Conservation (phyloP, 106 monocot species). For the Agapanthus africanus region DNA sequence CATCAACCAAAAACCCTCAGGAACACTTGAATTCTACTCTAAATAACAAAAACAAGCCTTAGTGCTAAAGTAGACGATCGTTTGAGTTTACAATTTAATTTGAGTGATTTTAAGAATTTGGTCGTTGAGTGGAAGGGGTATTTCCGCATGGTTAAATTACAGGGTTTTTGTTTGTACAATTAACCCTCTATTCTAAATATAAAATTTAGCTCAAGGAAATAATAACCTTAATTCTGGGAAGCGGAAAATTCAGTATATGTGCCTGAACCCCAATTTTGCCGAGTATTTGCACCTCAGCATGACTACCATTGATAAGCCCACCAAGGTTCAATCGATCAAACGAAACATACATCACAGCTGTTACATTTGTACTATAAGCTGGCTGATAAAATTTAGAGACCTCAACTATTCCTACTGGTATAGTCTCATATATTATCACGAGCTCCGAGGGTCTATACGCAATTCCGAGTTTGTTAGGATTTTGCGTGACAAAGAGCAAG, state of each 20-base stretch:
- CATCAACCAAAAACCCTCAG: too few species aligned
- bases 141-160: too few species aligned
- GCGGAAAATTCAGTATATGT: constrained; percentile 21
- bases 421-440: constrained; percentile 15
- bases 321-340: constrained; percentile 23
- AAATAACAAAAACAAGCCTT: too few species aligned
- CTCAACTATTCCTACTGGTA: constrained; percentile 25
- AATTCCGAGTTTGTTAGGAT: constrained; percentile 54
- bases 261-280: neutral
- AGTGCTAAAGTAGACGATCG: too few species aligned
- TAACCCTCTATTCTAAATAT: too few species aligned
- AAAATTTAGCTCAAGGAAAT: neutral
- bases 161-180: too few species aligned
- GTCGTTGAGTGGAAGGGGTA: too few species aligned
- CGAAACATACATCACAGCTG: constrained; percentile 25
- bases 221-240: constrained; percentile 18
- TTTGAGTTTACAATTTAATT: too few species aligned
- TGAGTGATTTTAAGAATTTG: too few species aligned
- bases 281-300: constrained; percentile 9
- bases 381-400: constrained; percentile 64
- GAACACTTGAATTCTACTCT: too few species aligned
- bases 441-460: constrained; percentile 36
- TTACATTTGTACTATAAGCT: constrained; percentile 26
- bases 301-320: constrained; percentile 10
- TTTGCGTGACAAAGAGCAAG: constrained; percentile 27